Base-by-base conservation (phyloP, 495 filamentous ascomycete genomes). In the Hypoxylon crocopeplum region DNA sequence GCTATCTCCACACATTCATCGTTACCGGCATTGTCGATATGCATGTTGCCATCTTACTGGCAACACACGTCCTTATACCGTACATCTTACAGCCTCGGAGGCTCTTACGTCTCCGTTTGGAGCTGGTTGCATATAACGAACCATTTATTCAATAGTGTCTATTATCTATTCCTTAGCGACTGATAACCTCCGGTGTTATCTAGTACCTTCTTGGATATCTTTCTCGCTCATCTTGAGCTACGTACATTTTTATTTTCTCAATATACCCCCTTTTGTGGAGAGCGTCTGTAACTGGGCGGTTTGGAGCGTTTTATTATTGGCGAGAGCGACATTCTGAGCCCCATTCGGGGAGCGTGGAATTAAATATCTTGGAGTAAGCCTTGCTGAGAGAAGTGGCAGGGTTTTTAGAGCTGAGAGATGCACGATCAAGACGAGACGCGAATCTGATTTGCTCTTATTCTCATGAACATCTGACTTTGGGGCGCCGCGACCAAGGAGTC, bases 401-500 rank as follows among this genome's bases (percentile, higher is more conserved):
- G 16, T 27, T 47, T 47, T 47, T 47, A 50, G 51, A 52, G 59
- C 44, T 4, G 40, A 54, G 60, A 59, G 45, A 51, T 34, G 27
- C 49, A 64, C 39, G 61, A 64, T 19, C 44, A 47, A 64, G 49
- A 64, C 45, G 61, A 64, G 41, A 64, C 55, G 61, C 48, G 61
- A 64, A 64, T 50, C 49, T 40, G 48, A 59, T 58, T 54, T 64
- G 34, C 34, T 51, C 30, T 52, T 59, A 48, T 47, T 13, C 56
- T 49, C 42, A 59, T 25, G 49, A 64, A 56, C 16, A 38, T 38
- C 38, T 59, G 48, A 36, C 7, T 62, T 50, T 40, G 37, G 53
- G 53, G 48, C 30, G 42, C 36, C 48, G 41, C 53, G 53, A 42
- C 42, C 36, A 40, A 44, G 60, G 48, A 44, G 42, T 58, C 44